Percentiles rank a stretch among this genome's conserved stretches.
These are phyloP conservation scores for Phytopythium boreale DNA, from an alignment of 352 stramenopile genomes.

Conservation along the genomic window DNA sequence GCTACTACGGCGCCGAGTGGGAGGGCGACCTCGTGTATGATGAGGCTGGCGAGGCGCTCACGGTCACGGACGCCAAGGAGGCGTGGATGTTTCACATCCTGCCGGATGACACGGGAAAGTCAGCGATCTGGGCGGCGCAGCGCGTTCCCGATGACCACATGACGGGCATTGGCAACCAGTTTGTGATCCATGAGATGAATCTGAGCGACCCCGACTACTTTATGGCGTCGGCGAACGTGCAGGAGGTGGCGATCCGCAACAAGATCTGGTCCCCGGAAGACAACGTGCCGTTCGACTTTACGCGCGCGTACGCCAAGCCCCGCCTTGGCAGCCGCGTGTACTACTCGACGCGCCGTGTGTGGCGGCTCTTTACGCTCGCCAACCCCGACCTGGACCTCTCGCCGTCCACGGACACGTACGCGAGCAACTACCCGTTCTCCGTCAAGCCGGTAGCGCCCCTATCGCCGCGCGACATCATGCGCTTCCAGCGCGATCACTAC, in stretches of 20 bases:
- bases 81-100: conserved; percentile 96
- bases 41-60: conserved; percentile 89
- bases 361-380: conserved; percentile 85
- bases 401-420: conserved; percentile 67
- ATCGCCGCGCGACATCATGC: conserved; percentile 85
- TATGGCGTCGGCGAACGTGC: conserved; percentile 87
- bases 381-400: conserved; percentile 68
- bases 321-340: conserved; percentile 53
- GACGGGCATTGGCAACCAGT: conserved; percentile 91
- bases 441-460: conserved; percentile 57
- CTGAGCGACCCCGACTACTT: conserved; percentile 77
- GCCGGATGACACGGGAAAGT: conserved; percentile 90
- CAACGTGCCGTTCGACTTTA: conserved; percentile 86
- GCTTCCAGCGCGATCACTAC: conserved; percentile 92
- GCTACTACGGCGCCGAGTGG: conserved; percentile 92
- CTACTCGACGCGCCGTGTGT: conserved; percentile 90
- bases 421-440: conserved; percentile 86
- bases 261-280: conserved; percentile 65
- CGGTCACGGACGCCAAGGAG: conserved; percentile 88
- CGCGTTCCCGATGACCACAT: conserved; percentile 87
- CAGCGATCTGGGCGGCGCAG: conserved; percentile 93
- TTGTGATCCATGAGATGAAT: conserved; percentile 91
- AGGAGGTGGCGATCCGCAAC: conserved; percentile 83
- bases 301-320: conserved; percentile 75
- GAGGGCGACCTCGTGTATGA: conserved; percentile 53